These are phyloP conservation scores for Arabidopsis thaliana DNA, from an alignment of 345 rosid genomes.

Conservation along the genomic window DNA sequence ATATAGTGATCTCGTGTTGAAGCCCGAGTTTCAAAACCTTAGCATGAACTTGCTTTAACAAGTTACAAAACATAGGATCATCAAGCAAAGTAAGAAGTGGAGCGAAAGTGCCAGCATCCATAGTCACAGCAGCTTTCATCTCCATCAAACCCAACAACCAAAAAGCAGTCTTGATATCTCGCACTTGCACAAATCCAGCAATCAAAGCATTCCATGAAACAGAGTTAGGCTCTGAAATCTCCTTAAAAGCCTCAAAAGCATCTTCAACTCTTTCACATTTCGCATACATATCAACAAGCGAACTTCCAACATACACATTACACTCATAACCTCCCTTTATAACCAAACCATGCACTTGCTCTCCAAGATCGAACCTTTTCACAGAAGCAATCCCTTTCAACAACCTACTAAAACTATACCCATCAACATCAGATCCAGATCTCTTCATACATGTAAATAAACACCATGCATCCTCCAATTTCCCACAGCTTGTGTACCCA, in stretches of 20 bases:
- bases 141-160: constrained; percentile 65
- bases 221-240: constrained; percentile 57
- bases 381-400: constrained; percentile 67
- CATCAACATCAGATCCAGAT: constrained; percentile 51
- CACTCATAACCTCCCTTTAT: constrained; percentile 52
- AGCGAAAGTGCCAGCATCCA: constrained; percentile 76
- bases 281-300: constrained; percentile 77
- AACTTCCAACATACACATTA: constrained; percentile 66
- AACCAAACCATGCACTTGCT: constrained; percentile 62
- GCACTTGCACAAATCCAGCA: constrained; percentile 59
- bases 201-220: constrained; percentile 80
- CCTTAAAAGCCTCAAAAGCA: constrained; percentile 56
- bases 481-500: constrained; percentile 59
- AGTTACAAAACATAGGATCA: constrained; percentile 46
- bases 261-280: constrained; percentile 64
- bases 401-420: constrained; percentile 62
- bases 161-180: constrained; percentile 56
- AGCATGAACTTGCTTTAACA: constrained; percentile 59
- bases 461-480: constrained; percentile 51
- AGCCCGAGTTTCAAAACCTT: constrained; percentile 64
- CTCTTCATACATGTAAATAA: constrained; percentile 54
- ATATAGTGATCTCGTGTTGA: constrained; percentile 52
- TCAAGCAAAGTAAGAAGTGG: constrained; percentile 79
- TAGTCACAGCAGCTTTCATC: constrained; percentile 46
- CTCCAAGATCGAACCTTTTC: constrained; percentile 54